Evolutionary conservation across 2,329 filamentous ascomycete genomes (phyloP).

Genomic region (Colletotrichum salicis): DNA sequence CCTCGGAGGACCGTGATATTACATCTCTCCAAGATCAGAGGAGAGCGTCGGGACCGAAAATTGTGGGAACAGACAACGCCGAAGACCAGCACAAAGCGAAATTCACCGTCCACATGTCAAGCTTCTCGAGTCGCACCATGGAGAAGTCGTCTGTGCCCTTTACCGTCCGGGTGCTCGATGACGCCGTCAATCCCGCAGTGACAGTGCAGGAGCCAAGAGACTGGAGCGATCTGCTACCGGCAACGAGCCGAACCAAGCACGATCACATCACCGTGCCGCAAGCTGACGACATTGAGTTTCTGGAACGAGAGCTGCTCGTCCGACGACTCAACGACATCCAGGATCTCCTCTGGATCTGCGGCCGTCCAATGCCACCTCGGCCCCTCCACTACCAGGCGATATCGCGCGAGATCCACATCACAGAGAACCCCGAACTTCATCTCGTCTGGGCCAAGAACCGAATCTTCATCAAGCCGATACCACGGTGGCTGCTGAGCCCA

Average conservation of each 20-base stretch:
- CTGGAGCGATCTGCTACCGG: constrained; percentile 41
- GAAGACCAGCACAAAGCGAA: not conserved
- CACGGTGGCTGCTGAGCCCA: constrained; percentile 50
- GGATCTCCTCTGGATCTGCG: constrained; percentile 42
- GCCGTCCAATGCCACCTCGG: constrained; percentile 40
- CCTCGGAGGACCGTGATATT: constrained; percentile 13
- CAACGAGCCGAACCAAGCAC: constrained; percentile 41
- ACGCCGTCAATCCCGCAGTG: constrained; percentile 6
- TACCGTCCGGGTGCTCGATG: constrained; percentile 29
- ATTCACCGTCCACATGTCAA: not conserved
- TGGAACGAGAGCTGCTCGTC: constrained; percentile 45
- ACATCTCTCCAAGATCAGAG: not conserved
- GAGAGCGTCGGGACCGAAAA: not conserved
- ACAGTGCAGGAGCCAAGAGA: constrained; percentile 7
- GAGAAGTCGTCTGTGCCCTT: constrained; percentile 26
- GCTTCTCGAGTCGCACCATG: constrained; percentile 21
- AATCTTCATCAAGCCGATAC: constrained; percentile 53
- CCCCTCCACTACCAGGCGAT: constrained; percentile 41
- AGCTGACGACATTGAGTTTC: constrained; percentile 36
- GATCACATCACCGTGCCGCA: constrained; percentile 44
- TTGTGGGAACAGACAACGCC: constrained; percentile 1
- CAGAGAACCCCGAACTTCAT: constrained; percentile 51
- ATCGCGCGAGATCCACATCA: constrained; percentile 45
- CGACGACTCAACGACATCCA: constrained; percentile 41
- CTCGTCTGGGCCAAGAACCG: constrained; percentile 51